Evolutionary conservation across 2,329 filamentous ascomycete genomes (phyloP).

Genomic region (Cladophialophora carrionii): DNA sequence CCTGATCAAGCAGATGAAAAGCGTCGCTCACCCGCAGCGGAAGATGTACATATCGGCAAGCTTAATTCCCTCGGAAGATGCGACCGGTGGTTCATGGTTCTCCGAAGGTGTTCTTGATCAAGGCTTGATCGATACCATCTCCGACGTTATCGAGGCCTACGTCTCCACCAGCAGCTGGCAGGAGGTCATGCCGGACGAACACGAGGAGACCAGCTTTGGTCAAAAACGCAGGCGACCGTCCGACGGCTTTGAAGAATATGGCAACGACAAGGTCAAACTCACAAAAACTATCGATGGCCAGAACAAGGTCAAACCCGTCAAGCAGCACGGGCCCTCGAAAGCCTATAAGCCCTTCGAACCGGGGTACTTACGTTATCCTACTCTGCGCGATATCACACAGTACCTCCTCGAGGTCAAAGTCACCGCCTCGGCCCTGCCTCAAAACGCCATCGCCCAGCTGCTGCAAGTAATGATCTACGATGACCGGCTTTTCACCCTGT

Average conservation of each 20-base stretch:
- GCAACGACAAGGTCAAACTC: conserved; percentile 34
- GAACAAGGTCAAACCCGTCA: conserved; percentile 41
- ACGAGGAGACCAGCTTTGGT: conserved; percentile 14
- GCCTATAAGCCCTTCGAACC: conserved; percentile 58
- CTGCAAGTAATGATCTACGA: conserved; percentile 89
- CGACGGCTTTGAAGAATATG: conserved; percentile 38
- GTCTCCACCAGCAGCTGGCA: conserved; percentile 74
- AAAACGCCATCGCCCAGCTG: conserved; percentile 80
- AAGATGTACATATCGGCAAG: conserved; percentile 95
- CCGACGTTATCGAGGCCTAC: conserved; percentile 63
- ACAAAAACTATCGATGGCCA: conserved; percentile 26
- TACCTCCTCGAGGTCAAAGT: conserved; percentile 74
- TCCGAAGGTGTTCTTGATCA: conserved; percentile 88
- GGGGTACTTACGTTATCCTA: conserved; percentile 78
- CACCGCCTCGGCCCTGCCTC: conserved; percentile 54
- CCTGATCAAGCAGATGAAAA: conserved; percentile 86
- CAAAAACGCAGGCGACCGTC: conserved; percentile 48
- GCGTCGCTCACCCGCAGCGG: conserved; percentile 84
- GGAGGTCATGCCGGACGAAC: conserved; percentile 38
- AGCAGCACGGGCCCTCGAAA: conserved; percentile 36
- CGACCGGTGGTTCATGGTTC: conserved; percentile 93
- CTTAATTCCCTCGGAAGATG: conserved; percentile 81
- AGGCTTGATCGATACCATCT: conserved; percentile 79
- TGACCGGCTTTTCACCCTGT: conserved; percentile 69
- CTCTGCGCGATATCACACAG: conserved; percentile 73